phyloP scores from a whole-genome alignment of 768 basidiomycete genomes.

The Albatrellus ellisii region DNA sequence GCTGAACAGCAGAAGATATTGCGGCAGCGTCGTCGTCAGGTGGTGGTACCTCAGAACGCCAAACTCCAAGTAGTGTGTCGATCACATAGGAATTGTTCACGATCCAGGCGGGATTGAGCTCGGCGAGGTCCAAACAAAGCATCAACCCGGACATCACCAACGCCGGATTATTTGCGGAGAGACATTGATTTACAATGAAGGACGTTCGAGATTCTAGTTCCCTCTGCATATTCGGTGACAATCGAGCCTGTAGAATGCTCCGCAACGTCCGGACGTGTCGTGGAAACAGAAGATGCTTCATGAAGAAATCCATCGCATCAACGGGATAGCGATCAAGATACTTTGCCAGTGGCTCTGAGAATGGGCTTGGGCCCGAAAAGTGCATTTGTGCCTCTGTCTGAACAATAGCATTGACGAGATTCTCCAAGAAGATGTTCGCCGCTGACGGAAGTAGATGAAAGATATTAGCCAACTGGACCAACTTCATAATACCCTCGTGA shows the following conservation, averaged over 20 bases:
- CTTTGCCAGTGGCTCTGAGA: slow-evolving; percentile 83
- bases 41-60: slow-evolving; percentile 39
- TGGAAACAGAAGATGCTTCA: slow-evolving; percentile 64
- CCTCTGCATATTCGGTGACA: slow-evolving; percentile 63
- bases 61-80: slow-evolving; percentile 59
- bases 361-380: slow-evolving; percentile 80
- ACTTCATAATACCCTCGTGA: slow-evolving; percentile 84
- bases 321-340: slow-evolving; percentile 85
- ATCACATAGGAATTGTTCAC: slow-evolving; percentile 51
- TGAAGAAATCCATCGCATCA: slow-evolving; percentile 78
- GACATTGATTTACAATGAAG: slow-evolving; percentile 35
- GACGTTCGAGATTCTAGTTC: slow-evolving; percentile 53
- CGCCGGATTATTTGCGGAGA: slow-evolving; percentile 34
- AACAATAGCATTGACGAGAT: slow-evolving; percentile 77
- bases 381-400: slow-evolving; percentile 88
- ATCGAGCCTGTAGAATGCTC: slow-evolving; percentile 65
- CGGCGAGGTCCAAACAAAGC: slow-evolving; percentile 64
- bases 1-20: slow-evolving; percentile 39
- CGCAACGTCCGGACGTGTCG: slow-evolving; percentile 74
- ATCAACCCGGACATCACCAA: slow-evolving; percentile 59
- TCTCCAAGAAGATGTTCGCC: slow-evolving; percentile 84
- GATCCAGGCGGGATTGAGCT: slow-evolving; percentile 59
- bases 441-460: slow-evolving; percentile 93
- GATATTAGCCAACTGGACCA: slow-evolving; percentile 92
- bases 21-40: slow-evolving; percentile 22